Percentiles rank a stretch among this genome's conserved stretches.
Conservation (phyloP, 371 early-diverging fungal species). For the Cokeromyces recurvatus region DNA sequence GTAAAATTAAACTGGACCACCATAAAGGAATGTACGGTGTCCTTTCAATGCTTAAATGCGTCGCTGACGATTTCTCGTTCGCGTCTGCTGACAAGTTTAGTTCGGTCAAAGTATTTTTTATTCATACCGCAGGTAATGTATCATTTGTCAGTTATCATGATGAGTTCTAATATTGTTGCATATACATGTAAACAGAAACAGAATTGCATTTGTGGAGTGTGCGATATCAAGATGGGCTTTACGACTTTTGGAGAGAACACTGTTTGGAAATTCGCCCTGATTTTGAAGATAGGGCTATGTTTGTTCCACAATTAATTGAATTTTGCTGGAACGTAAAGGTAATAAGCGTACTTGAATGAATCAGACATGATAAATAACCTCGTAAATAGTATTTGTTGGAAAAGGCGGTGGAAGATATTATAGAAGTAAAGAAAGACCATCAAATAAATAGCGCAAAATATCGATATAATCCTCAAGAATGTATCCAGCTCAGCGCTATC, state of each 20-base stretch:
- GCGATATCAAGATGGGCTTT: constrained; percentile 6
- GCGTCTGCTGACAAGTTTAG: constrained; percentile 1
- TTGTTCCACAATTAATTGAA: constrained; percentile 5
- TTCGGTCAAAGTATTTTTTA: constrained; percentile 9
- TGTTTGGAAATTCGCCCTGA: constrained; percentile 1
- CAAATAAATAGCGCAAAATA: too few relatives aligned
- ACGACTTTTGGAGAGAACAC: constrained; percentile 8
- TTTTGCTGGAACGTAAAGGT: constrained; percentile 8
- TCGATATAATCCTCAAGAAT: too few relatives aligned
- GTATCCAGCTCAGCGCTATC: too few relatives aligned
- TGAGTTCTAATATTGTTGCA: not conserved
- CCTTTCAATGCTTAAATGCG: constrained; percentile 12
- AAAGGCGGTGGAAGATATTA: too few relatives aligned
- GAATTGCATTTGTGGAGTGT: constrained; percentile 9
- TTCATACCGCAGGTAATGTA: constrained; percentile 12
- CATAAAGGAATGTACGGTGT: constrained; percentile 16
- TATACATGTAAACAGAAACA: constrained; percentile 3
- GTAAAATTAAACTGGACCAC: constrained; percentile 5
- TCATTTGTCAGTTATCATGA: not conserved
- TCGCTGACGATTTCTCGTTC: constrained; percentile 6
- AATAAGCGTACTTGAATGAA: not conserved
- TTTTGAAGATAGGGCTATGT: constrained; percentile 5
- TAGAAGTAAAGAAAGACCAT: too few relatives aligned
- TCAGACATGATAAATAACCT: too few relatives aligned
- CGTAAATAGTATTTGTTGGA: too few relatives aligned